These are phyloP conservation scores for Pseudomicrostroma phylloplanum DNA, from an alignment of 1,284 basidiomycete species.

Conservation along the genomic window DNA sequence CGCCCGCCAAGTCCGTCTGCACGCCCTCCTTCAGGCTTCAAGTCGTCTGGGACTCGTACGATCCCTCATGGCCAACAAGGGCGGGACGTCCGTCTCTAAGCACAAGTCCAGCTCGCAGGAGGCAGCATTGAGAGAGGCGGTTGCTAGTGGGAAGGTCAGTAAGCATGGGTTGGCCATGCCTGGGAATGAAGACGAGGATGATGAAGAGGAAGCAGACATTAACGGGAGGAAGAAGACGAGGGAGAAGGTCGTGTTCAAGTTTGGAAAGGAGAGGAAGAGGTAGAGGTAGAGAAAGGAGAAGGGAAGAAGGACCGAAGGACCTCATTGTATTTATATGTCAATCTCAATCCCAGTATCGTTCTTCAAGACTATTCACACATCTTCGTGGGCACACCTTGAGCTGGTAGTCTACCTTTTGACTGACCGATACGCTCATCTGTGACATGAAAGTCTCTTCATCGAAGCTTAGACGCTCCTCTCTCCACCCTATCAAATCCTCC, in stretches of 20 bases:
- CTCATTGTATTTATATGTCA: no score
- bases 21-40: constrained; percentile 29
- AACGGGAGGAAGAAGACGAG: constrained; percentile 1
- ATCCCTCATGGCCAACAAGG: constrained; percentile 37
- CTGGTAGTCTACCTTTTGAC: no score
- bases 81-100: constrained; percentile 19
- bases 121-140: constrained; percentile 18
- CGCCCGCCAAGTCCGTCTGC: constrained; percentile 32
- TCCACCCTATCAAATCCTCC: no score
- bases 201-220: constrained; percentile 3
- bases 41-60: constrained; percentile 38
- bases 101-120: constrained; percentile 16
- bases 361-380: no score
- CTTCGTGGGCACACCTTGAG: no score
- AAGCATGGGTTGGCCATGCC: constrained; percentile 27
- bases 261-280: constrained; percentile 36
- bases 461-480: no score
- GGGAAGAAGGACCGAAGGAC: no score
- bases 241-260: constrained; percentile 25
- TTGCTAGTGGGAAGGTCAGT: constrained; percentile 30
- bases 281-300: constrained; percentile 8
- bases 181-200: constrained; percentile 26
- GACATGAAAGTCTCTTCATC: no score
- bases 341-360: no score
- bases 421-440: no score